Evolutionary conservation across 2,329 filamentous ascomycete genomes (phyloP), one percentile per base, ranked within the genome.

Genomic region (Thermoascus crustaceus): DNA sequence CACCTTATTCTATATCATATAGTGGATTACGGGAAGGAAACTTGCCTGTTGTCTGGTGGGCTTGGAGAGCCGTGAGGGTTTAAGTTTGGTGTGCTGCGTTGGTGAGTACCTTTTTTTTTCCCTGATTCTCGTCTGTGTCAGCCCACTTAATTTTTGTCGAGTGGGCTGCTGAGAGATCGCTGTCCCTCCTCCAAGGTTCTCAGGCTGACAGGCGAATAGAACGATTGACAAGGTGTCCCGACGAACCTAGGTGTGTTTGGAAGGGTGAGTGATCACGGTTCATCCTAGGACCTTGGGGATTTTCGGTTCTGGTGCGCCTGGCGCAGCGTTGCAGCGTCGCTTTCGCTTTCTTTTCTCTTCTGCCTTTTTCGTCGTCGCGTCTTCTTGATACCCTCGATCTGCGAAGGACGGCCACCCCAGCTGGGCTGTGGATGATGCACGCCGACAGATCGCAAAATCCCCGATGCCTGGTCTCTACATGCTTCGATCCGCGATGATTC

Each of bases 81-180:
- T n/a, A 20, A 43, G 39, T 34, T 26, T 34, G 41, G 42, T 39
- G 40, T 27, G 40, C 30, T 43, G 35, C 32, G 22, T 40, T 37
- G 14, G 40, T 42, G 36, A 41, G 43, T 39, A 40, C 37, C 47
- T 40, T 48, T 39, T 39, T 37, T 37, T 37, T 32, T 29, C 30
- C 26, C 36, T 35, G 36, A 37, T 39, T 37, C 42, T 38, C 7
- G n/a, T 41, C 39, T 46, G 47, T 43, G 44, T 46, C 45, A 49
- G 46, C 45, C 41, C 45, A 49, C 46, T 42, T 43, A 51, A 40
- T 46, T 35, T 40, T 39, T 49, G 38, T 38, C 35, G 39, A 47
- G 51, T 55, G 47, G 48, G 47, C 51, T 50, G 52, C 52, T 45
- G 40, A 47, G 50, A 47, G 44, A 42, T 46, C 37, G 45, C 40